Conservation (phyloP, 768 basidiomycete genomes). For the Harrya chromipes region DNA sequence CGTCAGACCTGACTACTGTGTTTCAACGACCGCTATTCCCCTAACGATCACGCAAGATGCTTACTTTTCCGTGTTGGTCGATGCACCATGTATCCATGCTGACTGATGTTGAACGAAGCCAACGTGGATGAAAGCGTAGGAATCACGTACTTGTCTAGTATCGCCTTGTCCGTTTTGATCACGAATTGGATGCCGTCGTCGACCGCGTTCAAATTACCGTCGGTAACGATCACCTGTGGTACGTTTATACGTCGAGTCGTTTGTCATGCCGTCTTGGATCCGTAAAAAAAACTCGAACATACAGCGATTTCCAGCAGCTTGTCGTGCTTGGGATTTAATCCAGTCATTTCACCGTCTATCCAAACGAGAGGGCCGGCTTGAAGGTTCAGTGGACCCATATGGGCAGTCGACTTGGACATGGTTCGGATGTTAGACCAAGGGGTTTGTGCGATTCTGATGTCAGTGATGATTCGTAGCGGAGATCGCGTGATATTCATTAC, state of each 20-base stretch:
- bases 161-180: slow-evolving; percentile 65
- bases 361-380: slow-evolving; percentile 38
- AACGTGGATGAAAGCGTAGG: background rate
- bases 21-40: background rate
- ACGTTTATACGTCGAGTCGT: background rate
- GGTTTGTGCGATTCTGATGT: background rate
- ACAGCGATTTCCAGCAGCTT: slow-evolving; percentile 79
- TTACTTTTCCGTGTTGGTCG: slow-evolving; percentile 71
- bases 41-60: slow-evolving; percentile 12
- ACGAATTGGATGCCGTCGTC: slow-evolving; percentile 80
- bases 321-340: slow-evolving; percentile 62
- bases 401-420: slow-evolving; percentile 3
- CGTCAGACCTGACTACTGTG: slow-evolving; percentile 73
- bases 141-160: slow-evolving; percentile 62
- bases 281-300: background rate
- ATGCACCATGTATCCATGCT: slow-evolving; percentile 92
- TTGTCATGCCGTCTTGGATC: too few relatives aligned
- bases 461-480: too few relatives aligned
- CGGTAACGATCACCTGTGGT: slow-evolving; percentile 76
- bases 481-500: too few relatives aligned
- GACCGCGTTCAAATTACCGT: slow-evolving; percentile 76
- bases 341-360: slow-evolving; percentile 91
- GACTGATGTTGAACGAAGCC: background rate
- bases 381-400: slow-evolving; percentile 1
- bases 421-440: background rate